A percentile compares a stretch with the other conserved stretches of the same genome.
These are phyloP conservation scores for Cocos nucifera DNA, from an alignment of 176 grass and related monocot genomes.

Conservation along the genomic window DNA sequence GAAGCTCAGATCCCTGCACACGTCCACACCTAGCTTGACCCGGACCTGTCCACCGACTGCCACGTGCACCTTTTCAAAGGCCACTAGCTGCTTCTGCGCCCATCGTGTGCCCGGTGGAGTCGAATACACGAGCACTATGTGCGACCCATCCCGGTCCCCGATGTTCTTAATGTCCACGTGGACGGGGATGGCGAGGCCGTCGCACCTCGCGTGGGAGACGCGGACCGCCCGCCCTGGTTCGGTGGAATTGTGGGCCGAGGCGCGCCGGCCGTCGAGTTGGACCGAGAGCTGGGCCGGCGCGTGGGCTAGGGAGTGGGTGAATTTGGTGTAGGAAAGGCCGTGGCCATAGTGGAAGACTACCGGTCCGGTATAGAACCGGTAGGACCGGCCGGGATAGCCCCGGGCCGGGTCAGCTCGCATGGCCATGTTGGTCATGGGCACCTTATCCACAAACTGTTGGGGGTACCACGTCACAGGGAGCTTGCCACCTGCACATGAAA, in stretches of 20 bases:
- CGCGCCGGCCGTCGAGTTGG: slow-evolving; percentile 27
- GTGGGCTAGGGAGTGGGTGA: slow-evolving; percentile 42
- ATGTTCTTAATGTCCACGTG: slow-evolving; percentile 55
- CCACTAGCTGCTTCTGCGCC: slow-evolving; percentile 41
- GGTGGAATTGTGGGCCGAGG: slow-evolving; percentile 18
- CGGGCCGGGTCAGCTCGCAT: slow-evolving; percentile 47
- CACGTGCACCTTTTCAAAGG: slow-evolving; percentile 75
- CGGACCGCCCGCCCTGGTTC: slow-evolving; percentile 21
- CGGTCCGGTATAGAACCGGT: slow-evolving; percentile 77
- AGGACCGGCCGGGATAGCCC: slow-evolving; percentile 61
- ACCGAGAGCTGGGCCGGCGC: slow-evolving; percentile 45
- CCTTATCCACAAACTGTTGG: slow-evolving; percentile 47
- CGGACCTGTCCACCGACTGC: slow-evolving; percentile 29
- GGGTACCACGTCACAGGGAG: slow-evolving; percentile 92
- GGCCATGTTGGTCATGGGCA: slow-evolving; percentile 69
- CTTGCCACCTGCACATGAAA: slow-evolving; percentile 51
- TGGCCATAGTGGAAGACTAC: slow-evolving; percentile 67
- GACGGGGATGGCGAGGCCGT: slow-evolving; percentile 37
- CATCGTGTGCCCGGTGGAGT: slow-evolving; percentile 17
- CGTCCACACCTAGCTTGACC: slow-evolving; percentile 49
- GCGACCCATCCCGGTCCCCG: slow-evolving; percentile 53
- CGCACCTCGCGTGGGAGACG: slow-evolving; percentile 44
- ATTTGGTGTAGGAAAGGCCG: slow-evolving; percentile 65
- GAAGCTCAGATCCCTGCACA: slow-evolving; percentile 43
- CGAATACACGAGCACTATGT: slow-evolving; percentile 57